Base-by-base conservation (phyloP, 371 early-diverging fungal genomes). In the Circinella minor region DNA sequence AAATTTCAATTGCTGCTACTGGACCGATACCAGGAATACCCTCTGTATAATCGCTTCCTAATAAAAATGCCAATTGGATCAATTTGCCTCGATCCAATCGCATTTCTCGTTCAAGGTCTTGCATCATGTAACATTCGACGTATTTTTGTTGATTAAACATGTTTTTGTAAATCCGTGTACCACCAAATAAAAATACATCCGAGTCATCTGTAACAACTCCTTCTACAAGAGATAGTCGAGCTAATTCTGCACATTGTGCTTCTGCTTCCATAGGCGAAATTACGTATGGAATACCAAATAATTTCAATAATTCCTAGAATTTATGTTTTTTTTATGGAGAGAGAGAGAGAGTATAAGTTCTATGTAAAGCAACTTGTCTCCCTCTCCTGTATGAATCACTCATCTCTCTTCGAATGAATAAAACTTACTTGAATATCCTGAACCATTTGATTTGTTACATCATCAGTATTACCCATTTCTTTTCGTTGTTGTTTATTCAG, bases 131-230 rank as follows among this genome's bases (percentile, higher is more conserved):
- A 71, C 89, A 86, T 72, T 96, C 96, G 4, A 98, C 96, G 72
- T 81, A 93, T 73, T 93, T 92, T 71, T 91, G 89, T 62, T 93
- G 91, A 71, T 93, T 93, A 83, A 99, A 99, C 82, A 99, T 91
- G 78, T 99, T 95, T 73, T 93, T 95, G 77, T 95, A 99, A 3
- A 99, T 90, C 4, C 83, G 79, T n/a, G 81, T 82, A 0, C 91
- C 96, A 20, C 99, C 99, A 89, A 99, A 99, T 36, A 99, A 79
- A 71, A 99, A 94, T 4, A 99, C 95, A 81, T 99, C 99, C 34
- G 95, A 96, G 73, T 99, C 99, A 76, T 99, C 99, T 0, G 99
- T 97, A 54, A 99, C 89, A 49, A 99, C 94, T 0, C 99, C 99
- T 73, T 99, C 99, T 0, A 99, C 97, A 13, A 97, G 83, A 0